Evolutionary conservation across 169 alveolate species (phyloP).

Genomic region (Babesia microti): DNA sequence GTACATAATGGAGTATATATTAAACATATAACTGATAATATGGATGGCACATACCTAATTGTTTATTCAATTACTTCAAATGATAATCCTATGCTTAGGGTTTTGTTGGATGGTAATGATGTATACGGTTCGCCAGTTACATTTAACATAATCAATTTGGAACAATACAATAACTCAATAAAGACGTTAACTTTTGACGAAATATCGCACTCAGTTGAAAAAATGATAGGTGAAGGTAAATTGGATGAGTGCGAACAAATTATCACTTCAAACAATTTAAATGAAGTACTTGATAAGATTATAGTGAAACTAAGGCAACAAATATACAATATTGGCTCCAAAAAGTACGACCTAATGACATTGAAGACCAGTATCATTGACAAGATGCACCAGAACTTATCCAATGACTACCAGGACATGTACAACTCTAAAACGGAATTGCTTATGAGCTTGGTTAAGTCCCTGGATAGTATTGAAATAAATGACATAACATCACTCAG

Average conservation of each 20-base stretch:
- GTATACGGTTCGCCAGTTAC: constrained; percentile 39
- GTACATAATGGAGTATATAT: constrained; percentile 30
- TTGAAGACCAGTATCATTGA: no score
- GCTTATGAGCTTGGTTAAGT: constrained; percentile 17
- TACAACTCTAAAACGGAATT: constrained; percentile 32
- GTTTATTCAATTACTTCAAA: constrained; percentile 16
- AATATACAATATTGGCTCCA: no score
- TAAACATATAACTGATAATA: constrained; percentile 26
- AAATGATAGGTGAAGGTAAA: no score
- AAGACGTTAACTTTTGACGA: no score
- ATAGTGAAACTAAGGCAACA: no score
- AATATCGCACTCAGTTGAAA: no score
- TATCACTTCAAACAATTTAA: no score
- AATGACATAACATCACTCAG: constrained; percentile 31
- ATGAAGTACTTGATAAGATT: no score
- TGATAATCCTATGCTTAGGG: constrained; percentile 14
- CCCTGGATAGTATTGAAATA: constrained; percentile 5
- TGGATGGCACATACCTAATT: constrained; percentile 25
- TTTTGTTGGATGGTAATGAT: constrained; percentile 23
- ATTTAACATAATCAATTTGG: constrained; percentile 14
- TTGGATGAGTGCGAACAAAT: no score
- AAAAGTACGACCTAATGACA: no score
- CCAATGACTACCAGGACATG: constrained; percentile 40
- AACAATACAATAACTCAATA: no score
- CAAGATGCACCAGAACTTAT: constrained; percentile 15